Evolutionary conservation across 768 basidiomycete genomes (phyloP).

Genomic region (Solioccasus polychromus): DNA sequence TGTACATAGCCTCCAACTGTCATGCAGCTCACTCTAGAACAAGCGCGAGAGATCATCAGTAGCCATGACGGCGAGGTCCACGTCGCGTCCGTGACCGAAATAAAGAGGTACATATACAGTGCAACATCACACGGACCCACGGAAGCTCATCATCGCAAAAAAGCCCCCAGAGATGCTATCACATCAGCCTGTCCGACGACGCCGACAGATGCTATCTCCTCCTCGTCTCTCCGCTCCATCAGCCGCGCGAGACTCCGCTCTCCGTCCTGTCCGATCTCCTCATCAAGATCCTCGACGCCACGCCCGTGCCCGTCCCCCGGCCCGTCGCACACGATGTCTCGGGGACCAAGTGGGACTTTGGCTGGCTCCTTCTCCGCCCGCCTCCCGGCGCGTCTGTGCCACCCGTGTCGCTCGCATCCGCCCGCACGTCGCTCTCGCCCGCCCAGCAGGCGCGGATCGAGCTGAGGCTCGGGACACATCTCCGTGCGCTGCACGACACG

Average conservation of each 20-base stretch:
- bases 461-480: constrained; percentile 56
- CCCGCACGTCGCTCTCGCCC: constrained; percentile 34
- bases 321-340: constrained; percentile 48
- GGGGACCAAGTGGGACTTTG: constrained; percentile 16
- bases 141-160: no score
- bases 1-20: no score
- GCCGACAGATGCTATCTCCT: constrained; percentile 27
- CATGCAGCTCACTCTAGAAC: constrained; percentile 23
- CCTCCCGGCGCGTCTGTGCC: constrained; percentile 36
- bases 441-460: constrained; percentile 48
- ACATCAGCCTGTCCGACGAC: constrained; percentile 24
- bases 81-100: constrained; percentile 20
- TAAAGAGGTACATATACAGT: constrained; percentile 27
- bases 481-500: constrained; percentile 64
- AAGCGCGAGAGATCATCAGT: constrained; percentile 32
- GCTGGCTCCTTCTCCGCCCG: constrained; percentile 32
- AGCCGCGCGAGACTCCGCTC: constrained; percentile 35
- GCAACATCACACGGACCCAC: no score
- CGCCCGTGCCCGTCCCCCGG: constrained; percentile 49
- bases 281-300: constrained; percentile 38
- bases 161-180: constrained; percentile 27
- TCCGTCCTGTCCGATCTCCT: constrained; percentile 39
- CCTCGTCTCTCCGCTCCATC: constrained; percentile 16
- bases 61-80: constrained; percentile 16
- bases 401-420: constrained; percentile 32